phyloP scores from a whole-genome alignment of 208 protist genomes.

The Acanthamoeba lenticulata region DNA sequence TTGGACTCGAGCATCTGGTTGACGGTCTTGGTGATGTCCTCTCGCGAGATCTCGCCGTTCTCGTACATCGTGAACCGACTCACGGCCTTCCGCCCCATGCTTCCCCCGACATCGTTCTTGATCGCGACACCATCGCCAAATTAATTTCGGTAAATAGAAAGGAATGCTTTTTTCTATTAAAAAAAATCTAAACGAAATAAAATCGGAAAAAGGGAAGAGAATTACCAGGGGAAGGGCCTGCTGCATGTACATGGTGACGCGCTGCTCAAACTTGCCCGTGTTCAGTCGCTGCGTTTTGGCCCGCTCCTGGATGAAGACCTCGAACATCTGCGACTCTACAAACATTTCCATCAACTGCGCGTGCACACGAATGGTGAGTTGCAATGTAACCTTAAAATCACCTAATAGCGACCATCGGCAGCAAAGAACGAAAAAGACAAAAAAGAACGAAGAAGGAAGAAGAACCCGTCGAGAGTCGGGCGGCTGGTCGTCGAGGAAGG shows the following conservation, averaged over 20 bases:
- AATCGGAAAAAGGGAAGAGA: background rate
- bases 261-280: background rate
- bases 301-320: slow-evolving; percentile 29
- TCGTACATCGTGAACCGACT: slow-evolving; percentile 58
- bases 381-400: background rate
- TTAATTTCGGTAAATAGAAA: no score
- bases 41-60: background rate
- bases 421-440: background rate
- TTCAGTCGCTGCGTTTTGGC: background rate
- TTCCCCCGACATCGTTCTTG: background rate
- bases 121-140: background rate
- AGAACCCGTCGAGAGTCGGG: background rate
- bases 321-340: slow-evolving; percentile 49
- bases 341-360: background rate
- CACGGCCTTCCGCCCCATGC: background rate
- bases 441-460: background rate
- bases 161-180: no score
- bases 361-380: background rate
- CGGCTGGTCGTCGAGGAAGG: background rate
- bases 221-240: background rate
- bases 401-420: no score
- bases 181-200: background rate
- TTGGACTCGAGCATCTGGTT: background rate
- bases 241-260: slow-evolving; percentile 36
- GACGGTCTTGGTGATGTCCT: slow-evolving; percentile 23